phyloP scores from a whole-genome alignment of 805 yeast species.

The Schwanniomyces occidentalis region DNA sequence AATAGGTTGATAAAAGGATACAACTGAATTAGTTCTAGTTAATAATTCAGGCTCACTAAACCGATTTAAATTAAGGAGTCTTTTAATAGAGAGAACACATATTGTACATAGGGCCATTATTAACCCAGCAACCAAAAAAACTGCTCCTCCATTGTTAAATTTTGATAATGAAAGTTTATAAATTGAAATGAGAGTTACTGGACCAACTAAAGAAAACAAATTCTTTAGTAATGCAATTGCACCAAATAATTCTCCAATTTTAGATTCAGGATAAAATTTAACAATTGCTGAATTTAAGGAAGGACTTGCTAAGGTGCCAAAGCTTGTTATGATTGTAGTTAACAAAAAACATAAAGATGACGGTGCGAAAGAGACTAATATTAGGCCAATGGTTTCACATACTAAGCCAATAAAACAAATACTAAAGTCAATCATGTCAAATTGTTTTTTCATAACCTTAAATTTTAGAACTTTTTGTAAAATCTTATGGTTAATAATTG shows the following conservation, averaged over 20 bases:
- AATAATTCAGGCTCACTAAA: slow-evolving; percentile 8
- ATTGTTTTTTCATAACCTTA: slow-evolving; percentile 34
- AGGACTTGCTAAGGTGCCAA: slow-evolving; percentile 57
- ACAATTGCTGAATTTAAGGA: slow-evolving; percentile 57
- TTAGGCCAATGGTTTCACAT: slow-evolving; percentile 40
- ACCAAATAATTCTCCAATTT: slow-evolving; percentile 73
- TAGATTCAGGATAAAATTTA: slow-evolving; percentile 59
- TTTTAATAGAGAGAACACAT: slow-evolving; percentile 16
- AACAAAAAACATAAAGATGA: slow-evolving; percentile 28
- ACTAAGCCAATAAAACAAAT: slow-evolving; percentile 36
- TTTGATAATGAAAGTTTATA: slow-evolving; percentile 38
- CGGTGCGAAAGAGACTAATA: slow-evolving; percentile 32
- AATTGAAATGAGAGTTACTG: slow-evolving; percentile 47
- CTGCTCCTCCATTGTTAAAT: slow-evolving; percentile 28
- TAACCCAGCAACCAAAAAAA: slow-evolving; percentile 21
- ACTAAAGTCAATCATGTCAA: slow-evolving; percentile 54
- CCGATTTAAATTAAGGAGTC: slow-evolving; percentile 15
- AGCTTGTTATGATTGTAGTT: slow-evolving; percentile 39
- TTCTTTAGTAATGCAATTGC: slow-evolving; percentile 63
- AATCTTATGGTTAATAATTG: slow-evolving; percentile 41
- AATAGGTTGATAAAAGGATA: slow-evolving; percentile 6
- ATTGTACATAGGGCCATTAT: slow-evolving; percentile 11
- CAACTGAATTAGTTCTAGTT: slow-evolving; percentile 15
- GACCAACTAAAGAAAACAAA: slow-evolving; percentile 46
- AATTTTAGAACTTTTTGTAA: slow-evolving; percentile 33